Evolutionary conservation across 2,329 filamentous ascomycete genomes (phyloP).

Genomic region (Dactylellina sp.): DNA sequence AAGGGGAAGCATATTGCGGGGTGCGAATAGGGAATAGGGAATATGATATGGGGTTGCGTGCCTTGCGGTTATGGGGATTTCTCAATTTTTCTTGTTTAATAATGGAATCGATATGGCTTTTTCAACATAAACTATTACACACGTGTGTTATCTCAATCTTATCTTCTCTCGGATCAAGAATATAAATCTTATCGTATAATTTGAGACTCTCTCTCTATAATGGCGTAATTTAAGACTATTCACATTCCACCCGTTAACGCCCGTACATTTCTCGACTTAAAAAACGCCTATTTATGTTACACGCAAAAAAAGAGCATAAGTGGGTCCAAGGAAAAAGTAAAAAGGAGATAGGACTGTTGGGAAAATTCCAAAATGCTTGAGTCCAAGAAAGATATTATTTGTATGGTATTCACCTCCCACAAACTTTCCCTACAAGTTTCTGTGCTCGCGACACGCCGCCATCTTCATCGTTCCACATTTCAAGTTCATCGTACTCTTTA

Average conservation of each 20-base stretch:
- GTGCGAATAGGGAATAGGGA: conserved; percentile 14
- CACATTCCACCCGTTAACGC: too few relatives aligned
- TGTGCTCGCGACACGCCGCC: conserved; percentile 16
- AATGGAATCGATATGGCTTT: conserved; percentile 36
- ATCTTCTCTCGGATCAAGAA: too few relatives aligned
- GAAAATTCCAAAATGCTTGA: neutral
- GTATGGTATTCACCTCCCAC: conserved; percentile 29
- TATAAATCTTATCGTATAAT: too few relatives aligned
- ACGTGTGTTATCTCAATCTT: neutral
- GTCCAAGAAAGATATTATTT: neutral
- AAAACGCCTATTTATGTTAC: conserved; percentile 30
- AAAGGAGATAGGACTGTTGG: too few relatives aligned
- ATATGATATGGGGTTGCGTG: neutral
- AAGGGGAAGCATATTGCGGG: neutral
- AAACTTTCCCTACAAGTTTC: conserved; percentile 40
- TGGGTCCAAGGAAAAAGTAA: neutral
- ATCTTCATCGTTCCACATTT: conserved; percentile 48
- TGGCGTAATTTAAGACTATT: too few relatives aligned
- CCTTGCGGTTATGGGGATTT: neutral
- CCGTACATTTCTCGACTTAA: neutral
- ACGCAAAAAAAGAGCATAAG: neutral
- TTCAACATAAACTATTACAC: neutral
- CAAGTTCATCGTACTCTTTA: conserved; percentile 33
- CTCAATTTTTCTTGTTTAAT: conserved; percentile 30
- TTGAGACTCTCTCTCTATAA: too few relatives aligned